Conservation (phyloP, 2,329 filamentous ascomycete species). For the Chrysosporium keratinophilum region DNA sequence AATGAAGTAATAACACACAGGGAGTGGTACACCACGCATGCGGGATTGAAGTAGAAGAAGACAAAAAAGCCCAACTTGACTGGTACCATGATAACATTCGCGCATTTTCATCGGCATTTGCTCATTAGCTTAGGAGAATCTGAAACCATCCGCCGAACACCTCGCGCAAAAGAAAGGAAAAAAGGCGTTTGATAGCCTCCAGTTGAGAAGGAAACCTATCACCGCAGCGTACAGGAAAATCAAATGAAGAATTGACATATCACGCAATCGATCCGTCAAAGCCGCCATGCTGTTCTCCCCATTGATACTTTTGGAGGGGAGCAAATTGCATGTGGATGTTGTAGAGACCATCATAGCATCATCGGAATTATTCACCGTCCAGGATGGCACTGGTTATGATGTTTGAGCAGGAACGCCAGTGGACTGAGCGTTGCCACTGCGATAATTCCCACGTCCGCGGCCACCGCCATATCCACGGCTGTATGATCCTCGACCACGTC, state of each 20-base stretch:
- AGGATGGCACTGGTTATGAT: background rate
- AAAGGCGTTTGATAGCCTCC: background rate
- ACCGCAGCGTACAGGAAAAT: background rate
- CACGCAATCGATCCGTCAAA: background rate
- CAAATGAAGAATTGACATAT: background rate
- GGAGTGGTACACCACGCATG: background rate
- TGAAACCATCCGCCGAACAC: background rate
- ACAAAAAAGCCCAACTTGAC: background rate
- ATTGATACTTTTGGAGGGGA: too few relatives aligned
- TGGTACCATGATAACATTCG: background rate
- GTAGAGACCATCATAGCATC: background rate
- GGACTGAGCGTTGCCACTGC: slow-evolving; percentile 32
- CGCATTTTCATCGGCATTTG: background rate
- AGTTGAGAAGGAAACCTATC: background rate
- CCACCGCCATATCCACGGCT: slow-evolving; percentile 38
- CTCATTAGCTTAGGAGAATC: slow-evolving; percentile 1
- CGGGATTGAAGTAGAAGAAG: background rate
- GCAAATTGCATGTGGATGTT: background rate
- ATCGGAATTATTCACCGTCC: background rate
- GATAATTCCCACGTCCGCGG: slow-evolving; percentile 37
- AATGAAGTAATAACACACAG: background rate
- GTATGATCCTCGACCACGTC: slow-evolving; percentile 41
- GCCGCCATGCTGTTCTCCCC: background rate
- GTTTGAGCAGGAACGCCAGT: slow-evolving; percentile 28
- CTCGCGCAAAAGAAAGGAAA: background rate